These are phyloP conservation scores for Gonapodya prolifera DNA, from an alignment of 192 early-diverging fungal genomes.

Conservation along the genomic window DNA sequence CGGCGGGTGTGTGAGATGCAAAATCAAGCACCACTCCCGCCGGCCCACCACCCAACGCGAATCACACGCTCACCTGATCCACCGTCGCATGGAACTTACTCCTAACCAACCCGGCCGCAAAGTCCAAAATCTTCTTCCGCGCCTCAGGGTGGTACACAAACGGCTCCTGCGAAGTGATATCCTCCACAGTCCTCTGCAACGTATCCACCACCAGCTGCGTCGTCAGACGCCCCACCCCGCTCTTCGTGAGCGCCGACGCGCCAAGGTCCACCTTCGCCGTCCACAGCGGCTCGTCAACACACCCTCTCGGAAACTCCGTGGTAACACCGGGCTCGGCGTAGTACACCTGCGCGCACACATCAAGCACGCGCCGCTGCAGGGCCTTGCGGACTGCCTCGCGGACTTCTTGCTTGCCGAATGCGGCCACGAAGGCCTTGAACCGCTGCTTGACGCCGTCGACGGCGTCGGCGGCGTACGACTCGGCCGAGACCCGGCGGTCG, in stretches of 20 bases:
- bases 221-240: conserved; percentile 78
- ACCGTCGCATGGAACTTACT: conserved; percentile 77
- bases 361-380: conserved; percentile 80
- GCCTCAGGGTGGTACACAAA: conserved; percentile 78
- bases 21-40: no score
- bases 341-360: conserved; percentile 84
- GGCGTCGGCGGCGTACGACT: conserved; percentile 89
- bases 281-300: conserved; percentile 58
- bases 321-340: conserved; percentile 68
- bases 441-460: conserved; percentile 86
- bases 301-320: conserved; percentile 48
- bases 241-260: conserved; percentile 82
- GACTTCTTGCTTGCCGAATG: conserved; percentile 90
- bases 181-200: conserved; percentile 68
- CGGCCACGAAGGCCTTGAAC: conserved; percentile 84
- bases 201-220: conserved; percentile 89
- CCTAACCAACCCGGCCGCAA: conserved; percentile 74
- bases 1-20: no score
- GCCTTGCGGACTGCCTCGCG: conserved; percentile 79
- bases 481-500: conserved; percentile 84
- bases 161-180: conserved; percentile 60
- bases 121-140: conserved; percentile 60
- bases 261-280: conserved; percentile 65
- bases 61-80: no score
- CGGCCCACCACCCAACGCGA: no score